Base-by-base conservation (phyloP, 768 basidiomycete genomes). In the Psilocybe sp. region DNA sequence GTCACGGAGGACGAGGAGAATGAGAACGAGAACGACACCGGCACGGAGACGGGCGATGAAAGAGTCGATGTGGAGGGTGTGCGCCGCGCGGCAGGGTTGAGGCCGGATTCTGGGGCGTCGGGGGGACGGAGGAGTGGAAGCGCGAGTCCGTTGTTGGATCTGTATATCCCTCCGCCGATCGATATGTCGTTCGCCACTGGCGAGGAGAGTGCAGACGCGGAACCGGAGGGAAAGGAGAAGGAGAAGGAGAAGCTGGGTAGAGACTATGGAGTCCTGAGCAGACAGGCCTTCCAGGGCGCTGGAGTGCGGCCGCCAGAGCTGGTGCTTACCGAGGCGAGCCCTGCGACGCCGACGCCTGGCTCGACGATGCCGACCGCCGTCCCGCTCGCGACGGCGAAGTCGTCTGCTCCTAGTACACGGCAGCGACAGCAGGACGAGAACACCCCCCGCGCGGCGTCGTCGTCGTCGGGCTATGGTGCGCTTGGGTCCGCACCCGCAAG, bases 1-100 rank as follows among this genome's bases (percentile, higher is more conserved):
- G 60, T 64, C 14, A 60, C 55, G 14, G 65, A 75, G 6, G 61
- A 64, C 11, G 53, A 59, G 1, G 65, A 61, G 28, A 28, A 28
- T 28, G 23, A 28, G 4, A 28, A 59, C 0, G 65, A 61, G 28
- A 28, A 28, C 7, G 23, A 28, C 23, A 28, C 23, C 3, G 23
- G 23, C 23, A 28, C 23, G 23, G 23, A 28, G 23, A 28, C 23
- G 23, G 23, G 23, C 23, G 23, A 28, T 28, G 23, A 28, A 28
- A 3, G 23, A 3, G 23, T 28, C 4, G 23, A 28, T 28, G 23
- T 28, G 23, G 23, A 28, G 23, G 23, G 23, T 7, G 23, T 28
- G 23, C 23, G 7, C 4, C 23, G 23, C 23, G 23, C 23, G 4
- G 23, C 23, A 7, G 23, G 23, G 23, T 7, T 28, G 23, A 28